These are phyloP conservation scores for Emmonsia crescens DNA, from an alignment of 2,329 filamentous ascomycete genomes.

Conservation along the genomic window DNA sequence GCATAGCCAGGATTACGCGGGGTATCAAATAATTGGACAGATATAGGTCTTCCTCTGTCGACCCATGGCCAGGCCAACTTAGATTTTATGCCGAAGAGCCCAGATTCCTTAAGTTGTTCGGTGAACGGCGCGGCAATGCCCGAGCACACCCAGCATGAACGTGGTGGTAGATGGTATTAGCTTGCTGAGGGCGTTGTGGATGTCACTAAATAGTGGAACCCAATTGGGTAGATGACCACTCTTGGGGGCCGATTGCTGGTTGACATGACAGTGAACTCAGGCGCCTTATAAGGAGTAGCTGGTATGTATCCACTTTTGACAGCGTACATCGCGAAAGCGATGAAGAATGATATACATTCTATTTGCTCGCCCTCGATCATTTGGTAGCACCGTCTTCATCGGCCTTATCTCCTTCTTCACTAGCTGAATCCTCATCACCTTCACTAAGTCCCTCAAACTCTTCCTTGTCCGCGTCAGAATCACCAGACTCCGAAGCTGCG, in stretches of 20 bases:
- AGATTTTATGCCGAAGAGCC: background rate
- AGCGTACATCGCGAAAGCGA: background rate
- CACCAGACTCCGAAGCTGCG: constrained; percentile 24
- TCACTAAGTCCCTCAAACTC: constrained; percentile 35
- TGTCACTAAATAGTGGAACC: background rate
- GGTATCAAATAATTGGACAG: background rate
- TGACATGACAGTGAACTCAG: background rate
- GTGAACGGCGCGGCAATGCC: background rate
- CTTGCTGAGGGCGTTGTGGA: background rate
- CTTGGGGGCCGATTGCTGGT: background rate
- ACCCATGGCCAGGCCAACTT: too few species aligned
- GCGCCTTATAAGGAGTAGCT: background rate
- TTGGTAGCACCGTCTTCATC: background rate
- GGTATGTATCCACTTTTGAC: background rate
- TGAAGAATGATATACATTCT: background rate
- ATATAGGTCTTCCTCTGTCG: background rate
- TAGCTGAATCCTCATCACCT: constrained; percentile 25
- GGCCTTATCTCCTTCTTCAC: background rate
- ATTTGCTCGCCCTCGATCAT: background rate
- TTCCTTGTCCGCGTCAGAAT: constrained; percentile 31
- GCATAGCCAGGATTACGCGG: background rate
- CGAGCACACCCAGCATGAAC: background rate
- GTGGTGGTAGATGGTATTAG: background rate
- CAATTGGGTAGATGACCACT: background rate
- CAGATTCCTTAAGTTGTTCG: background rate